Evolutionary conservation across 768 basidiomycete genomes (phyloP), one percentile per base, ranked within the genome.

Genomic region (Mrakia frigida): DNA sequence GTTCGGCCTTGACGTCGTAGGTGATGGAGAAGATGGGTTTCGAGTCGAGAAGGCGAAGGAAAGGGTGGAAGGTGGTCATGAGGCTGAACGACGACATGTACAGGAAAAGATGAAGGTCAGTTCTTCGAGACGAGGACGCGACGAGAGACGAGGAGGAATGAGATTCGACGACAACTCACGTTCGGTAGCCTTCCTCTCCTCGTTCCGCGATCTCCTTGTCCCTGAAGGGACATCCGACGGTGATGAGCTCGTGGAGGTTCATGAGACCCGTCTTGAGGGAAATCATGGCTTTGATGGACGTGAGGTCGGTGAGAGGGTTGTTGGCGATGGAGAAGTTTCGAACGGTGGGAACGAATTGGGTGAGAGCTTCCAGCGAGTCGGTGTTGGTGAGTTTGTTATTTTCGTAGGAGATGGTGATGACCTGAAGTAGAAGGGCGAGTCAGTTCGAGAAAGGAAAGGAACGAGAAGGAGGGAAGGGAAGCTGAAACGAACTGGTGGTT

Each of bases 321-420:
- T 73, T 28, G 39, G 73, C 68, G 72, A 78, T 78, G 14, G 73
- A 74, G 25, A 78, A 68, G 68, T 78, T 78, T n/a, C 77, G 72
- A 3, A 78, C 53, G 21, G 67, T 70, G 5, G 71, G 73, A 18
- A 74, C 56, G 33, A 56, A 69, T 21, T 52, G 33, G 39, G 35
- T 72, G 46, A 78, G 73, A 11, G 43, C 13, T 56, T 78, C 77
- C 50, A 78, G 73, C 23, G 77, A 74, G 50, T 78, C 77, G 43
- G 73, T 73, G 60, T 70, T 78, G 28, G 37, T 18, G 9, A 78
- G 73, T 28, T 70, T 70, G 67, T 78, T 78, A 60, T 61, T 39
- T 41, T 78, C 73, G 59, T 74, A 74, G 10, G 77, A 78, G 73
- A 78, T 61, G 14, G 77, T 78, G 33, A 78, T 10, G 67, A 73